Evolutionary conservation across 768 basidiomycete genomes (phyloP).

Genomic region (Dacryopinax primogenitus): DNA sequence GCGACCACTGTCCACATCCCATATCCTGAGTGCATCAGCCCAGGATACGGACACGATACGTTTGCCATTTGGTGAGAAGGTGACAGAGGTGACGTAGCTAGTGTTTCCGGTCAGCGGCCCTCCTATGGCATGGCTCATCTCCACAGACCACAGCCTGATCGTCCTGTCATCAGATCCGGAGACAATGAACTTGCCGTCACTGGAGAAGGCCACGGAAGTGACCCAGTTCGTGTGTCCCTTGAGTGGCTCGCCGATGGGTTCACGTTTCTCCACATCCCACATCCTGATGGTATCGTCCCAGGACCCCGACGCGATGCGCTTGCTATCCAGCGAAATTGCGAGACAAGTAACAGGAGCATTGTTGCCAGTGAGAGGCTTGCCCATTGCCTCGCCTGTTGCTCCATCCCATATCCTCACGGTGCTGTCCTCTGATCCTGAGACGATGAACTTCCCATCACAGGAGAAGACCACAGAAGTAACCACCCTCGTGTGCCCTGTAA

Average conservation of each 20-base stretch:
- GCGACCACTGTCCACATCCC: constrained; percentile 9
- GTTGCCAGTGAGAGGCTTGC: not conserved
- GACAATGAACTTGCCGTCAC: constrained; percentile 32
- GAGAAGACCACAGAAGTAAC: constrained; percentile 14
- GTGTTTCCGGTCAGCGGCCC: constrained; percentile 21
- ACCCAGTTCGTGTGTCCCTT: constrained; percentile 18
- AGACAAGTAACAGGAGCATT: not conserved
- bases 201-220: constrained; percentile 31
- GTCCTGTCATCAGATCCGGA: constrained; percentile 34
- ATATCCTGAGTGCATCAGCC: constrained; percentile 14
- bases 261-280: constrained; percentile 10
- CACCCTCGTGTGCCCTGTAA: constrained; percentile 7
- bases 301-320: not conserved
- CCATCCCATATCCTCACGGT: constrained; percentile 13
- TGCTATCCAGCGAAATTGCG: not conserved
- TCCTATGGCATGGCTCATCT: constrained; percentile 30
- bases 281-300: not conserved
- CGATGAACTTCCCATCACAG: constrained; percentile 10
- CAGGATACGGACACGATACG: constrained; percentile 10
- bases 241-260: constrained; percentile 22
- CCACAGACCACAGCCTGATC: constrained; percentile 34
- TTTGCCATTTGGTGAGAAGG: not conserved
- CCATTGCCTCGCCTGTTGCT: not conserved
- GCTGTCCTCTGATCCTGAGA: constrained; percentile 12
- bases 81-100: constrained; percentile 8